Evolutionary conservation across 805 yeast species (phyloP).

Genomic region (Starmerella apis): DNA sequence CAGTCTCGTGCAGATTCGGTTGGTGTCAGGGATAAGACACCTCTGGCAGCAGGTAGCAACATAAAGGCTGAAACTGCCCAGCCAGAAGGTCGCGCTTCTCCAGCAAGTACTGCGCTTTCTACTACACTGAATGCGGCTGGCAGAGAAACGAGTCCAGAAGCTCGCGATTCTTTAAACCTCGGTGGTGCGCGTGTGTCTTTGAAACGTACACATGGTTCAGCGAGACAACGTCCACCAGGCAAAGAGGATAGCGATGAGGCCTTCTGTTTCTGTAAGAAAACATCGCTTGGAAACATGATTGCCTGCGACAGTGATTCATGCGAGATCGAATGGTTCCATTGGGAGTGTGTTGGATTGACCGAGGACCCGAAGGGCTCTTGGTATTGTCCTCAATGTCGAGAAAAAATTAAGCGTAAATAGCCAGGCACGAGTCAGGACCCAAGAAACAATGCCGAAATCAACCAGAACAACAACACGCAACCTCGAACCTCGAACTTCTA

Average conservation of each 20-base stretch:
- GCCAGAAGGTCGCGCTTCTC: background rate
- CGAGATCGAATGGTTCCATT: conserved; percentile 90
- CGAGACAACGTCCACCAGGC: conserved; percentile 16
- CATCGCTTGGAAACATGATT: conserved; percentile 91
- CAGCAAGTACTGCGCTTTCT: background rate
- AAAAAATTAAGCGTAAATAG: conserved; percentile 23
- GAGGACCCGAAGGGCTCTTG: conserved; percentile 87
- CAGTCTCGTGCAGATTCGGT: conserved; percentile 3
- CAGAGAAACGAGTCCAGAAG: background rate
- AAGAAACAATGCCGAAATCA: no score
- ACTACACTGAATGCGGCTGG: background rate
- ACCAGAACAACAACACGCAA: no score
- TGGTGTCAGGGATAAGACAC: background rate
- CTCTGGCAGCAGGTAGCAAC: background rate
- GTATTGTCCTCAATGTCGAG: conserved; percentile 81
- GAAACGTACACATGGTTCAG: conserved; percentile 14
- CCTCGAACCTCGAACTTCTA: no score
- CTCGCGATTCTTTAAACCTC: conserved; percentile 11
- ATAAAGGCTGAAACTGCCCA: background rate
- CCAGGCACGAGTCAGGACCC: no score
- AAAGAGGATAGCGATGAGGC: conserved; percentile 48
- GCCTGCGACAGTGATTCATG: conserved; percentile 91
- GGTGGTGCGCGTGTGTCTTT: conserved; percentile 19
- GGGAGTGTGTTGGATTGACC: conserved; percentile 81
- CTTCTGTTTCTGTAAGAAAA: conserved; percentile 89